Percentiles rank a stretch among this genome's conserved stretches.
Conservation (phyloP, 441 rosid species). For the Corymbia calophylla region DNA sequence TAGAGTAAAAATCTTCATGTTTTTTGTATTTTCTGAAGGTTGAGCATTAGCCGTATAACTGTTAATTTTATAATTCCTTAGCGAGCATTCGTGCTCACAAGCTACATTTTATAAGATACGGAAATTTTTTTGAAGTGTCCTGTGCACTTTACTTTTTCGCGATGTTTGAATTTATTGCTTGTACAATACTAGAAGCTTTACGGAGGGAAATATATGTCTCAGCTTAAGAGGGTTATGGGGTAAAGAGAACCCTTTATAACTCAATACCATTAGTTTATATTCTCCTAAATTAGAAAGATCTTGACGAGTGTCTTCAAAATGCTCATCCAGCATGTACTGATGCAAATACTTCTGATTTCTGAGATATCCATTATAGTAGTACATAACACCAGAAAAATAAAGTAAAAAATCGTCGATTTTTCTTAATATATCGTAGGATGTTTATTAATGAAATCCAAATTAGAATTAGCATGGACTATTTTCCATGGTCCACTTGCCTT, state of each 20-base stretch:
- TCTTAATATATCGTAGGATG: rapidly evolving
- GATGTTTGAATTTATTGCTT: background rate
- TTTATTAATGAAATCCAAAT: too few species aligned
- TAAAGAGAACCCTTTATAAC: background rate
- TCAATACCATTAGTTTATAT: background rate
- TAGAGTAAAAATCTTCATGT: rapidly evolving
- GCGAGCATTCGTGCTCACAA: background rate
- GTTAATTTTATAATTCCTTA: background rate
- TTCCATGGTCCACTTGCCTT: background rate
- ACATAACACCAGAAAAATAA: background rate
- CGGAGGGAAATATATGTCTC: background rate
- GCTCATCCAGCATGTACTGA: too few species aligned
- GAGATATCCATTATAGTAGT: background rate
- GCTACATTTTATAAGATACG: background rate
- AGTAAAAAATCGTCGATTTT: too few species aligned
- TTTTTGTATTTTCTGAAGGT: background rate
- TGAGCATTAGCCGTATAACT: background rate
- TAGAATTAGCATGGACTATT: background rate
- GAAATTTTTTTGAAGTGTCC: background rate
- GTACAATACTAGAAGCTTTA: background rate
- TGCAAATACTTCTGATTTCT: too few species aligned
- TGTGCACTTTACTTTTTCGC: background rate
- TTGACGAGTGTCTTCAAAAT: background rate
- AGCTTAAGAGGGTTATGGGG: background rate
- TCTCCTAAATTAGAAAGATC: background rate